Percentiles rank a stretch among this genome's conserved stretches.
These are phyloP conservation scores for Yamadazyma scolyti DNA, from an alignment of 805 yeast genomes.

Conservation along the genomic window DNA sequence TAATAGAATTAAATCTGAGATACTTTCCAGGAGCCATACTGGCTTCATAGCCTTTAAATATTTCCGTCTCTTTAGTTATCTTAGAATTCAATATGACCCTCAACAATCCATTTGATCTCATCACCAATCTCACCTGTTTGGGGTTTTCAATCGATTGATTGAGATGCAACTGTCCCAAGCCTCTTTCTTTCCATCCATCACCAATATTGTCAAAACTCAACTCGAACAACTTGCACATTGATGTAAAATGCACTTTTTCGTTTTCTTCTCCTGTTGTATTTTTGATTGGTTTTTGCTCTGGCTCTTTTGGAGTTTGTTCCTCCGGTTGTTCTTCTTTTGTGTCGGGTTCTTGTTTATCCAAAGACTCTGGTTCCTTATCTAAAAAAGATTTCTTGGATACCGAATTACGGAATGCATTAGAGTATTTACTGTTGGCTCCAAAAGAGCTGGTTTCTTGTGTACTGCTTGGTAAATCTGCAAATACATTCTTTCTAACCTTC, in stretches of 20 bases:
- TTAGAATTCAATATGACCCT: constrained; percentile 79
- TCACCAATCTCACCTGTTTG: constrained; percentile 63
- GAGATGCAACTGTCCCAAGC: constrained; percentile 82
- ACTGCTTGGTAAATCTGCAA: constrained; percentile 18
- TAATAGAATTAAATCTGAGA: constrained; percentile 64
- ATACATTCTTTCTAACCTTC: constrained; percentile 22
- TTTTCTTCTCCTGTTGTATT: constrained; percentile 87
- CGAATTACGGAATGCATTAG: constrained; percentile 54
- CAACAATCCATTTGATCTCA: constrained; percentile 86
- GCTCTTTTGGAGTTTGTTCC: constrained; percentile 17
- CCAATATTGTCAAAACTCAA: constrained; percentile 61
- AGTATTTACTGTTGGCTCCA: constrained; percentile 45
- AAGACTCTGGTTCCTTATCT: constrained; percentile 31
- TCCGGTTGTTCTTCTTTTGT: constrained; percentile 17
- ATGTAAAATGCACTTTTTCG: constrained; percentile 64
- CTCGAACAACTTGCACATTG: constrained; percentile 76
- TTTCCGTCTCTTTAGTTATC: constrained; percentile 55
- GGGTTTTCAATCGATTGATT: constrained; percentile 45
- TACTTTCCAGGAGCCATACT: constrained; percentile 83
- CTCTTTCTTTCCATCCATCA: constrained; percentile 95
- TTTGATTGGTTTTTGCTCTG: constrained; percentile 46
- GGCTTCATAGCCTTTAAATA: constrained; percentile 79
- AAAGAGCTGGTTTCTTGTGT: constrained; percentile 20
- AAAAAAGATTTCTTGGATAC: constrained; percentile 55
- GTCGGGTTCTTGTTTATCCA: constrained; percentile 3